Percentiles rank a stretch among this genome's conserved stretches.
Conservation (phyloP, 1,139 yeast genomes). For the Yarrowia galli region DNA sequence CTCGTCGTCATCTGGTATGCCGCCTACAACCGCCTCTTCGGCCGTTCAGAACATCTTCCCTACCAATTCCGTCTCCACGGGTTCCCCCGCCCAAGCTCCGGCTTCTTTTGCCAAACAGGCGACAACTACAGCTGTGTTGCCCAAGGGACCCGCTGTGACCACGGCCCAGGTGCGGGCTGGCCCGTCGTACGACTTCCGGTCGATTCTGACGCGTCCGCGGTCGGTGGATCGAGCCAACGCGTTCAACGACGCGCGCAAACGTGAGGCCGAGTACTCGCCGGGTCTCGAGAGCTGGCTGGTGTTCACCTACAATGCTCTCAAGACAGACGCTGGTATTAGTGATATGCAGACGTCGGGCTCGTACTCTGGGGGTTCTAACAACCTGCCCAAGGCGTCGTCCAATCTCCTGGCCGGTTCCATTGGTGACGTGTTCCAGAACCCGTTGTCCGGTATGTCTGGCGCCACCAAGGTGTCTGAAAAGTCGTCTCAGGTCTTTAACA, state of each 20-base stretch:
- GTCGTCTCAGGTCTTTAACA: constrained; percentile 45
- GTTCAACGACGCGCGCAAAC: constrained; percentile 47
- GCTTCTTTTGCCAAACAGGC: constrained; percentile 21
- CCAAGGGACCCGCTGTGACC: constrained; percentile 35
- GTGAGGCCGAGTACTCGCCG: constrained; percentile 49
- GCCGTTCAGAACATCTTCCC: constrained; percentile 19
- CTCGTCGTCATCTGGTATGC: constrained; percentile 1
- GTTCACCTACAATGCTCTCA: constrained; percentile 37
- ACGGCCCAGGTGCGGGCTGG: constrained; percentile 28
- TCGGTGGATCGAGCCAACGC: constrained; percentile 46
- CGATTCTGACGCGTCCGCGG: constrained; percentile 46
- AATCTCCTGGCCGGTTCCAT: constrained; percentile 27
- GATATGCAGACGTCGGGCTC: constrained; percentile 38
- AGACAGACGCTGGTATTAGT: constrained; percentile 21
- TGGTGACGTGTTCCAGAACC: constrained; percentile 38
- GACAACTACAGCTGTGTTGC: constrained; percentile 18
- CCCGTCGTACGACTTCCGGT: constrained; percentile 44
- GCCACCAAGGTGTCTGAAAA: constrained; percentile 41
- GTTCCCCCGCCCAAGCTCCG: constrained; percentile 15
- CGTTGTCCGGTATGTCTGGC: constrained; percentile 31
- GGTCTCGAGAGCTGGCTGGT: constrained; percentile 51
- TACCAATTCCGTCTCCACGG: constrained; percentile 18
- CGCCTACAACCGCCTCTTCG: background rate
- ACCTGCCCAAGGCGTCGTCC: constrained; percentile 28
- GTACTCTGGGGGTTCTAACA: constrained; percentile 29